Evolutionary conservation across 2,329 filamentous ascomycete genomes (phyloP).

Genomic region (Pseudogymnoascus destructans): DNA sequence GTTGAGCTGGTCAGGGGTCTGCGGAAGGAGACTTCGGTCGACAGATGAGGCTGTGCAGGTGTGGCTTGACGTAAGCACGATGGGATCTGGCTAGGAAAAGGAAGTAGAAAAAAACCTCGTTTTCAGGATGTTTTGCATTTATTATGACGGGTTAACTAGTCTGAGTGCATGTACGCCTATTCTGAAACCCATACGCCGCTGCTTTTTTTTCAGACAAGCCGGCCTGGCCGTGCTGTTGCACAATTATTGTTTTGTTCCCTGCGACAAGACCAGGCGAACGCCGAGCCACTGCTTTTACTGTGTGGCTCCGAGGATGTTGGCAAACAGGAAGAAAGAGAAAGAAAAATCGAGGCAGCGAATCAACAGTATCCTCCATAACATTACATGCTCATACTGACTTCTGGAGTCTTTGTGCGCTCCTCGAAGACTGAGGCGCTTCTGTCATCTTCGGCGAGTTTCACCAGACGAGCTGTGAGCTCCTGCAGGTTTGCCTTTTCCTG

Average conservation of each 20-base stretch:
- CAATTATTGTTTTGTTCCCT: background rate
- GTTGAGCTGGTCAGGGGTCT: constrained; percentile 3
- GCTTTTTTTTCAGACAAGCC: background rate
- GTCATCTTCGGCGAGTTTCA: constrained; percentile 9
- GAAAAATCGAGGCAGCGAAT: background rate
- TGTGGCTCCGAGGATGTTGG: background rate
- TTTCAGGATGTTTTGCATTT: background rate
- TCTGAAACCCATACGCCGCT: background rate
- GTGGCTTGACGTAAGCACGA: background rate
- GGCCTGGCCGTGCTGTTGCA: background rate
- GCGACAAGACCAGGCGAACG: background rate
- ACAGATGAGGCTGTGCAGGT: constrained; percentile 6
- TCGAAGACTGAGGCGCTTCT: background rate
- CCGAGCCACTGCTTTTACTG: background rate
- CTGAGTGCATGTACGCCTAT: background rate
- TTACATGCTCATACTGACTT: background rate
- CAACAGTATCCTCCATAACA: background rate
- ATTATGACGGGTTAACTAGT: background rate
- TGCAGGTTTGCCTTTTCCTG: constrained; percentile 10
- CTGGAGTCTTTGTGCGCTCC: background rate
- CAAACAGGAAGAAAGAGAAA: background rate
- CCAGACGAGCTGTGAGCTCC: constrained; percentile 9
- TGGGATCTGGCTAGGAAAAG: background rate
- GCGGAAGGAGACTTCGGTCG: background rate
- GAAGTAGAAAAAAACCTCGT: background rate